Evolutionary conservation across 2,329 filamentous ascomycete genomes (phyloP).

Genomic region (Diplodia seriata): DNA sequence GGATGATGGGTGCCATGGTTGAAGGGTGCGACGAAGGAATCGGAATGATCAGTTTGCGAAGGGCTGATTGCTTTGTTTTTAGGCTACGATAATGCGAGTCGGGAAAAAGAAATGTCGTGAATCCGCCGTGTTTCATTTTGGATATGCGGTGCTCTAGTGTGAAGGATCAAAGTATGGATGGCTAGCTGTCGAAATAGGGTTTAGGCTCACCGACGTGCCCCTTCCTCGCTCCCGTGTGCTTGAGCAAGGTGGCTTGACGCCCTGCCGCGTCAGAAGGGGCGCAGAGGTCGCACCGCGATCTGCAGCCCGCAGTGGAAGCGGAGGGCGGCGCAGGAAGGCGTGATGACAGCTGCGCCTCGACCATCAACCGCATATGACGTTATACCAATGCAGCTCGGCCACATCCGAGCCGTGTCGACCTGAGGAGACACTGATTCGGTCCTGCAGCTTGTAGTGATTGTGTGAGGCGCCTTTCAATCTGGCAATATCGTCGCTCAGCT

Average conservation of each 20-base stretch:
- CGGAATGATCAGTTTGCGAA: background rate
- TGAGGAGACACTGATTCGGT: background rate
- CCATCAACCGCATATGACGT: background rate
- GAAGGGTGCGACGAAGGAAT: constrained; percentile 11
- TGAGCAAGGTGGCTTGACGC: background rate
- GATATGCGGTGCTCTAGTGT: background rate
- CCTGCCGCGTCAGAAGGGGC: background rate
- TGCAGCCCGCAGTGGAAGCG: background rate
- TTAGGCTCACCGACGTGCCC: background rate
- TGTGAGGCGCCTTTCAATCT: background rate
- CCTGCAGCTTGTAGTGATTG: background rate
- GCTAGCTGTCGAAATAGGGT: background rate
- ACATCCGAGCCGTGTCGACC: background rate
- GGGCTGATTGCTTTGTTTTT: background rate
- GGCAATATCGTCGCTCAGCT: background rate
- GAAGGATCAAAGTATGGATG: background rate
- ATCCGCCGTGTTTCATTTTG: background rate
- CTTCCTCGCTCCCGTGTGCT: background rate
- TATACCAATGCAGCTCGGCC: background rate
- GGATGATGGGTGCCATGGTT: constrained; percentile 42
- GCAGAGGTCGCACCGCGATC: background rate
- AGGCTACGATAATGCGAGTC: background rate
- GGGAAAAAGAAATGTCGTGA: background rate
- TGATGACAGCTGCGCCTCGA: background rate
- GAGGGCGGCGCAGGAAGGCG: background rate